These are phyloP conservation scores for Kuraishia hungarica DNA, from an alignment of 805 yeast genomes.

Conservation along the genomic window DNA sequence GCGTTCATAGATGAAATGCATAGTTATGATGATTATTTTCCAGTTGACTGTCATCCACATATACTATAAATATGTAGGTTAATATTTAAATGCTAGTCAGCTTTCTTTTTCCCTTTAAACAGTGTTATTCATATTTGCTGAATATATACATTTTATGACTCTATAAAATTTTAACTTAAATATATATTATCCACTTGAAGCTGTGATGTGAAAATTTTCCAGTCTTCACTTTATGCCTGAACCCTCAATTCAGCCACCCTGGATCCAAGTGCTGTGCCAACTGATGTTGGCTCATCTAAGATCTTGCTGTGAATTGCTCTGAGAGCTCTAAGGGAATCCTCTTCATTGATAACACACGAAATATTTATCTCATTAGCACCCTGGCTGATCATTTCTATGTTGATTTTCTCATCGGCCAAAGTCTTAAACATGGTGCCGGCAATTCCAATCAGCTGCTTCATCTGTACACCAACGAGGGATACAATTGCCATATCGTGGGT, in stretches of 20 bases:
- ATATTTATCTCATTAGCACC: slow-evolving; percentile 98
- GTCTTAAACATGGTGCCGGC: slow-evolving; percentile 97
- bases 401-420: slow-evolving; percentile 82
- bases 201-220: neutral
- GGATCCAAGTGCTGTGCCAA: slow-evolving; percentile 21
- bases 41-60: neutral
- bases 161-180: neutral
- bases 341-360: slow-evolving; percentile 84
- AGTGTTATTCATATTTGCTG: neutral
- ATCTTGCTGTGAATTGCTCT: slow-evolving; percentile 76
- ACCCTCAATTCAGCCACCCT: slow-evolving; percentile 37
- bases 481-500: slow-evolving; percentile 85
- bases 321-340: slow-evolving; percentile 78
- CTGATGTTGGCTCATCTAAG: slow-evolving; percentile 34
- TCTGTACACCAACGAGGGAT: slow-evolving; percentile 91
- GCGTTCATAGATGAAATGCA: neutral
- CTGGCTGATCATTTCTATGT: slow-evolving; percentile 96
- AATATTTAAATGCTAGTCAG: neutral
- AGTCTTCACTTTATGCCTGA: slow-evolving; percentile 14
- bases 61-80: neutral
- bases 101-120: neutral
- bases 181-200: neutral
- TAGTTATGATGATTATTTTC: neutral
- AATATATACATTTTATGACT: neutral
- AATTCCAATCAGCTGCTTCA: slow-evolving; percentile 94